Conservation (phyloP, 768 basidiomycete genomes). For the Coprinopsis marcescibilis region DNA sequence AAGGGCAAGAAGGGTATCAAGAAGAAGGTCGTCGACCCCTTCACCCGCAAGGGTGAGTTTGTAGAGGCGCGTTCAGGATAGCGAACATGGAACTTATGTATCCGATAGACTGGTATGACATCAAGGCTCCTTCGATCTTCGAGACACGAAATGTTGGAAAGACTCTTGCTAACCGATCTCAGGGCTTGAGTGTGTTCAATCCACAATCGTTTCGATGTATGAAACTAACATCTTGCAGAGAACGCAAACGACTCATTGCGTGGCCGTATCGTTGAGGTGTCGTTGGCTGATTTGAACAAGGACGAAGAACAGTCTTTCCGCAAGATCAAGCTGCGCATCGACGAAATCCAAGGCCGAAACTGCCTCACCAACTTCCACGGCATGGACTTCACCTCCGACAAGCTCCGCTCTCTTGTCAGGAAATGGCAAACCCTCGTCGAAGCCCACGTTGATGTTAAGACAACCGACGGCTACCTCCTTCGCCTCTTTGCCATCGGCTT, state of each 20-base stretch:
- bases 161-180: constrained; percentile 96
- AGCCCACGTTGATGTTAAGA: constrained; percentile 98
- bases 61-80: neutral
- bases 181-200: constrained; percentile 83
- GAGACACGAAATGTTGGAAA: constrained; percentile 96
- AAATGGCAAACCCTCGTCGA: constrained; percentile 99
- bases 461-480: constrained; percentile 98
- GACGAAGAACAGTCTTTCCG: constrained; percentile 99
- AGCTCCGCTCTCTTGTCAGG: constrained; percentile 97
- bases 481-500: constrained; percentile 98
- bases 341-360: constrained; percentile 97
- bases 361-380: constrained; percentile 99
- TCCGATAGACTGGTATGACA: constrained; percentile 90
- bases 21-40: constrained; percentile 99
- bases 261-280: constrained; percentile 94
- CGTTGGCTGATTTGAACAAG: constrained; percentile 96
- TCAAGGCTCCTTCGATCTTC: constrained; percentile 98
- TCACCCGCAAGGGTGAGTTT: constrained; percentile 90
- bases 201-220: neutral
- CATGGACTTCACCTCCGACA: constrained; percentile 99
- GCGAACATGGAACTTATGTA: constrained; percentile 4
- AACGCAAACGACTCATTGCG: constrained; percentile 98
- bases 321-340: constrained; percentile 97
- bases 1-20: constrained; percentile 99
- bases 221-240: constrained; percentile 44